Percentiles rank a stretch among this genome's conserved stretches.
These are phyloP conservation scores for Grammothele lineata DNA, from an alignment of 768 basidiomycete genomes.

Conservation along the genomic window DNA sequence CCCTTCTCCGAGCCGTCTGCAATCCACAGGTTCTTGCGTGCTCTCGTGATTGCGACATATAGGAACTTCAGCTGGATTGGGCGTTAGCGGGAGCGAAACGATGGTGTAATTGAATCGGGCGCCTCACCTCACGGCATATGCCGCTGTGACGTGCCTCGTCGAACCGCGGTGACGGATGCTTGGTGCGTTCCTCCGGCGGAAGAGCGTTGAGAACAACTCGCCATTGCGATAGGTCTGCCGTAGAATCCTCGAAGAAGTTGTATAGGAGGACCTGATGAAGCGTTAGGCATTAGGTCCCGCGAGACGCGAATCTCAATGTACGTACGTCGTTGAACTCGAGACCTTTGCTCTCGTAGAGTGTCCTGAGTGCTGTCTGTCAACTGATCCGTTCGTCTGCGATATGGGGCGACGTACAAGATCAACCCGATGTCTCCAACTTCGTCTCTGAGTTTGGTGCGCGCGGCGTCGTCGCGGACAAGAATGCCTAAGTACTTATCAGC, in stretches of 20 bases:
- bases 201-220: constrained; percentile 48
- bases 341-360: constrained; percentile 62
- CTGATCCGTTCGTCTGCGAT: background rate
- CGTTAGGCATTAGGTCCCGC: background rate
- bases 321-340: constrained; percentile 62
- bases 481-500: constrained; percentile 42
- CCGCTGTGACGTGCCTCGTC: constrained; percentile 48
- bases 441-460: constrained; percentile 41
- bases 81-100: constrained; percentile 20
- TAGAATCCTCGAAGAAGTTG: constrained; percentile 71
- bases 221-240: constrained; percentile 50
- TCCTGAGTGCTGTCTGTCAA: constrained; percentile 23
- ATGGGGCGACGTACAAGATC: constrained; percentile 43
- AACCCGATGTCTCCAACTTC: constrained; percentile 55
- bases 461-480: constrained; percentile 58
- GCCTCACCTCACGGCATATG: constrained; percentile 59
- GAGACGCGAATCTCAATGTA: background rate
- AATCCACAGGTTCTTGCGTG: constrained; percentile 64
- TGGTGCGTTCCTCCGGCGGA: constrained; percentile 14
- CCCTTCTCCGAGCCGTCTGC: constrained; percentile 53
- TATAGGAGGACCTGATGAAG: constrained; percentile 58
- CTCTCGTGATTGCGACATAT: constrained; percentile 71
- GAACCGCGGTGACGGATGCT: constrained; percentile 43
- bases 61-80: constrained; percentile 54
- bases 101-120: background rate